Evolutionary conservation across 2,329 filamentous ascomycete species (phyloP), one percentile per base, ranked within the genome.

Genomic region (Aspergillus latus): DNA sequence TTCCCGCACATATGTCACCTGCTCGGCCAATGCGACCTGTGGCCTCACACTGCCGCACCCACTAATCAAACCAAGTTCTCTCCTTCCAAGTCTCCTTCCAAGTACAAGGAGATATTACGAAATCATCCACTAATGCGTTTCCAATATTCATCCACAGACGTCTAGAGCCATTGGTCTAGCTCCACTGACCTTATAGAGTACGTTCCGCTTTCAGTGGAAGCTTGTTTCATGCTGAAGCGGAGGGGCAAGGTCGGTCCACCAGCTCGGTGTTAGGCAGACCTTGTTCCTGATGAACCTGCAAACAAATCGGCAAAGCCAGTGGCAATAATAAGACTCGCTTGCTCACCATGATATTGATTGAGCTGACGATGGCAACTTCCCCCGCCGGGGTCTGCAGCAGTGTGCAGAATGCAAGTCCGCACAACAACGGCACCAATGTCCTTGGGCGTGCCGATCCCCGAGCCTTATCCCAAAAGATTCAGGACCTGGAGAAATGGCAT

Each of bases 401-500:
- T 8, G 21, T 53, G 51, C 34, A 47, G 51, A 42, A 46, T 15
- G 3, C 34, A 40, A 42, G 13, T 46, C 26, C 39, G 21, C 43
- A 54, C 21, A 21, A 16, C 34, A 46, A 28, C 29, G 9, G 28
- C n/a, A 53, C 40, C 15, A 32, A 40, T 2, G 16, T 26, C 42
- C 42, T 53, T 47, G 51, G 37, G 44, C 29, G 42, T 40, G 55
- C 46, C 46, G 55, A 50, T 57, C 50, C 40, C 40, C 36, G 45
- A 49, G 32, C 21, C 55, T 52, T 46, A 49, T 26, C 55, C 50
- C 11, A 52, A 53, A 57, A 49, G 37, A 48, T 45, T 49, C 46
- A 45, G 52, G 52, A 49, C 44, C 32, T 7, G 45, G 28, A 4
- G 15, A 28, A 9, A 21, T 32, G 13, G 29, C 32, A 30, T 32